Evolutionary conservation across 208 protist genomes (phyloP).

Genomic region (Leishmania major): DNA sequence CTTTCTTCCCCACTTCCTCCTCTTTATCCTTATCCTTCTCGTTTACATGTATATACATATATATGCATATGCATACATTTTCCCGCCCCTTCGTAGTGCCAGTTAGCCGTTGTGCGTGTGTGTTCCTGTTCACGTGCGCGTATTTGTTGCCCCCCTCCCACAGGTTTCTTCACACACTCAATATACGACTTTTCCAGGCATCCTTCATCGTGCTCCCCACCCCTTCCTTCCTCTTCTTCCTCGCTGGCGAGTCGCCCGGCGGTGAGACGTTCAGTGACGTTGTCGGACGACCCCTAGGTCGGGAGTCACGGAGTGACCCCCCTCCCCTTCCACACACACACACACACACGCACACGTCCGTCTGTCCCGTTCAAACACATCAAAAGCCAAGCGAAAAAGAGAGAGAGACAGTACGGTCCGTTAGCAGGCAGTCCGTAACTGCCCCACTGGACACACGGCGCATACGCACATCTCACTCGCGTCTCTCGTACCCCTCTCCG

Average conservation of each 20-base stretch:
- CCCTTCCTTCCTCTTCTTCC: neutral
- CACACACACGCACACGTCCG: neutral
- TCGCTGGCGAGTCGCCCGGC: neutral
- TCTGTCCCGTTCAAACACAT: neutral
- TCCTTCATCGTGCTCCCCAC: neutral
- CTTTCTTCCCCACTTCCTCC: neutral
- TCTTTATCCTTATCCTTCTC: neutral
- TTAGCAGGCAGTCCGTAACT: neutral
- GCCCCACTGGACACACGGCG: neutral
- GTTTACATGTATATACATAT: neutral
- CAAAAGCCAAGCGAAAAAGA: neutral
- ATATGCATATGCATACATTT: neutral
- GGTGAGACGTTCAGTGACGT: neutral
- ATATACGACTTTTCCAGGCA: neutral
- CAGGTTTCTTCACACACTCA: neutral
- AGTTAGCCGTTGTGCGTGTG: neutral
- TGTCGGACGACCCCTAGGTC: neutral
- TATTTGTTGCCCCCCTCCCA: neutral
- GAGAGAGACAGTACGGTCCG: neutral
- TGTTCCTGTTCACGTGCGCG: neutral
- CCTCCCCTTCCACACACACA: neutral
- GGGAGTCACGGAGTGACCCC: neutral
- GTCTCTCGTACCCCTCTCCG: neutral
- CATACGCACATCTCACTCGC: neutral
- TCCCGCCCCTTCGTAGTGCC: neutral